Evolutionary conservation across 2,329 filamentous ascomycete genomes (phyloP).

Genomic region (Microdochium paspali): DNA sequence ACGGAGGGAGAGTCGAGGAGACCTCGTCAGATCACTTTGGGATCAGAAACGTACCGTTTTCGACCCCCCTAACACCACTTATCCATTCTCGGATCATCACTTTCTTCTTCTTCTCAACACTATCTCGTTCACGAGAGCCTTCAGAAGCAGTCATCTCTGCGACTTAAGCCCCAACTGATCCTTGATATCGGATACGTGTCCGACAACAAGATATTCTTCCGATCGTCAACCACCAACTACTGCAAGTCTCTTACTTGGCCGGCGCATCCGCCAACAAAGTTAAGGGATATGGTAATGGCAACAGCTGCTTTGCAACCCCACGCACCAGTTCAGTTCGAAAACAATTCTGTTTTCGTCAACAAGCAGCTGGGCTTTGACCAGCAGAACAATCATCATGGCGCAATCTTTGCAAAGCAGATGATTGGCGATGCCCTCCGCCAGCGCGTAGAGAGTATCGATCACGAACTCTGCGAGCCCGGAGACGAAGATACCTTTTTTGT

Average conservation of each 20-base stretch:
- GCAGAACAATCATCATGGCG: slow-evolving; percentile 24
- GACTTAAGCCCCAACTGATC: slow-evolving; percentile 2
- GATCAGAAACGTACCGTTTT: slow-evolving; percentile 88
- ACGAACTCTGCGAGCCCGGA: slow-evolving; percentile 79
- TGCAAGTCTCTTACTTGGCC: neutral
- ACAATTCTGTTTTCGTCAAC: slow-evolving; percentile 29
- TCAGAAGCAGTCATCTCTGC: too few relatives aligned
- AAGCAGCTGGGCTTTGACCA: slow-evolving; percentile 27
- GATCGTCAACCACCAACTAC: slow-evolving; percentile 5
- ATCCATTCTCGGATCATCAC: slow-evolving; percentile 9
- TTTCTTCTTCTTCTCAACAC: neutral
- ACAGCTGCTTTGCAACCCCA: slow-evolving; percentile 47
- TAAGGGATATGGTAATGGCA: slow-evolving; percentile 57
- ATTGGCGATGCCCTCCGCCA: slow-evolving; percentile 81
- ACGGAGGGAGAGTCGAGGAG: slow-evolving; percentile 98
- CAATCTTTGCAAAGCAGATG: slow-evolving; percentile 60
- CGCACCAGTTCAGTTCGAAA: slow-evolving; percentile 38
- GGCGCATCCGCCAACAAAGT: slow-evolving; percentile 11
- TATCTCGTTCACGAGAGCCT: neutral
- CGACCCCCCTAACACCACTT: slow-evolving; percentile 79
- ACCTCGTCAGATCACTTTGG: slow-evolving; percentile 86
- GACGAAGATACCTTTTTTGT: slow-evolving; percentile 99
- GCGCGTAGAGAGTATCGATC: slow-evolving; percentile 75
- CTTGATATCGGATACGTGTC: neutral
- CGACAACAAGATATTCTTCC: slow-evolving; percentile 8